Conservation (phyloP, 2,329 filamentous ascomycete genomes). For the Zymoseptoria pseudotritici region DNA sequence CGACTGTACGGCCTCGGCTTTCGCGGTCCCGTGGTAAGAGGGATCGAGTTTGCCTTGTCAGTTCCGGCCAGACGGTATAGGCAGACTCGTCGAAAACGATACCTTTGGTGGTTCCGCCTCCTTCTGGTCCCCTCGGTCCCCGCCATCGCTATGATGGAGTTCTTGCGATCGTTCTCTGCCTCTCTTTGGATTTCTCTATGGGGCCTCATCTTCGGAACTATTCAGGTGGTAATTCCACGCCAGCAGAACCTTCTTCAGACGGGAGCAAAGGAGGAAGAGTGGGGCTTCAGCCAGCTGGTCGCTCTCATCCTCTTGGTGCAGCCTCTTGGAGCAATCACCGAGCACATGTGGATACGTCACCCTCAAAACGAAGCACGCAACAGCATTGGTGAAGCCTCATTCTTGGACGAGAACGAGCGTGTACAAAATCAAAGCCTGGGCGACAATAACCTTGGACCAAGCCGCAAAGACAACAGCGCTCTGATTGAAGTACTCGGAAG, state of each 20-base stretch:
- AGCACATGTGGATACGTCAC: slow-evolving; percentile 11
- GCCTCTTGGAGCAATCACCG: slow-evolving; percentile 17
- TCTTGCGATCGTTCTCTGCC: slow-evolving; percentile 18
- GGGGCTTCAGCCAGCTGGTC: slow-evolving; percentile 21
- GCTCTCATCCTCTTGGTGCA: slow-evolving; percentile 21
- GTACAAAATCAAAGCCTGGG: background rate
- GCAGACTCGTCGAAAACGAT: background rate
- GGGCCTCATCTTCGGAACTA: slow-evolving; percentile 19
- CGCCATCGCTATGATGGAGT: slow-evolving; percentile 12
- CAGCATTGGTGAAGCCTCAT: background rate
- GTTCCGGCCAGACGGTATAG: slow-evolving; percentile 8
- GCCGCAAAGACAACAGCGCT: background rate
- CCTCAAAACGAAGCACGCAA: background rate
- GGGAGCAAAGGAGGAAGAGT: slow-evolving; percentile 5
- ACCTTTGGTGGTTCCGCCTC: slow-evolving; percentile 9
- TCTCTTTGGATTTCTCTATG: slow-evolving; percentile 17
- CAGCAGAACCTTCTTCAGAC: slow-evolving; percentile 4
- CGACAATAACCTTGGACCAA: background rate
- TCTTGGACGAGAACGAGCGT: background rate
- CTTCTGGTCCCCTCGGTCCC: slow-evolving; percentile 10
- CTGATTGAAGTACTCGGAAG: background rate
- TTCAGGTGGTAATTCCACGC: slow-evolving; percentile 20
- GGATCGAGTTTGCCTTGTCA: slow-evolving; percentile 11
- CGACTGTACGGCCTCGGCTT: slow-evolving; percentile 10
- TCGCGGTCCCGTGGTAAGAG: slow-evolving; percentile 9